Evolutionary conservation across 306 rosid genomes (phyloP).

Genomic region (Fragaria iinumae): DNA sequence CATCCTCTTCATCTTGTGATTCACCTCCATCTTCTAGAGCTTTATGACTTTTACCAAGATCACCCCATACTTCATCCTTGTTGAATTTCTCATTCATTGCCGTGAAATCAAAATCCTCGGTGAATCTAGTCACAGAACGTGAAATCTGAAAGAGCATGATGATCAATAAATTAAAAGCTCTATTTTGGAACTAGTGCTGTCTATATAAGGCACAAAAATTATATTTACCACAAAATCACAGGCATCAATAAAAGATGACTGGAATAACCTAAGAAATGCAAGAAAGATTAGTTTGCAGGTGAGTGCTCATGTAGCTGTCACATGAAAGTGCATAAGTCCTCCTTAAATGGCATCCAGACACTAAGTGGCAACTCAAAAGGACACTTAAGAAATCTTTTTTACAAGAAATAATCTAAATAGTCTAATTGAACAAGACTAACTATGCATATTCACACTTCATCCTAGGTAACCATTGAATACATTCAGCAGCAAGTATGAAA

Average conservation of each 20-base stretch:
- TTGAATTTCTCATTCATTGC: conserved; percentile 97
- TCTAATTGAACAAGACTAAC: not conserved
- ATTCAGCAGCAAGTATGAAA: not conserved
- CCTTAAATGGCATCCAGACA: not conserved
- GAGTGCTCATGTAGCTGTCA: not conserved
- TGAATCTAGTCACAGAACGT: conserved; percentile 55
- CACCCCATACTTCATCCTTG: conserved; percentile 98
- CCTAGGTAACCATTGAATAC: not conserved
- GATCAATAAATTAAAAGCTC: not conserved
- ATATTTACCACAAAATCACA: not conserved
- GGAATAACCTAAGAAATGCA: not conserved
- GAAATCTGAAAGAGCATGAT: conserved; percentile 46
- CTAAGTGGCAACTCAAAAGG: not conserved
- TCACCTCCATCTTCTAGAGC: conserved; percentile 41
- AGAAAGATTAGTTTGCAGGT: not conserved
- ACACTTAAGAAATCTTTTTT: not conserved
- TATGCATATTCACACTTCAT: conserved; percentile 2
- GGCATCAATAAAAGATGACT: not conserved
- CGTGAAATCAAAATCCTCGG: conserved; percentile 88
- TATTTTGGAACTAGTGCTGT: conserved; percentile 6
- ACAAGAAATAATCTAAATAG: not conserved
- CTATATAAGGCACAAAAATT: not conserved
- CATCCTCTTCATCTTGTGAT: conserved; percentile 52
- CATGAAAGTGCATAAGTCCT: not conserved
- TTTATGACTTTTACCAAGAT: conserved; percentile 73